A percentile compares a stretch with the other conserved stretches of the same genome.
phyloP scores from a whole-genome alignment of 2,329 filamentous ascomycete genomes.

The Teratosphaeria viscida region DNA sequence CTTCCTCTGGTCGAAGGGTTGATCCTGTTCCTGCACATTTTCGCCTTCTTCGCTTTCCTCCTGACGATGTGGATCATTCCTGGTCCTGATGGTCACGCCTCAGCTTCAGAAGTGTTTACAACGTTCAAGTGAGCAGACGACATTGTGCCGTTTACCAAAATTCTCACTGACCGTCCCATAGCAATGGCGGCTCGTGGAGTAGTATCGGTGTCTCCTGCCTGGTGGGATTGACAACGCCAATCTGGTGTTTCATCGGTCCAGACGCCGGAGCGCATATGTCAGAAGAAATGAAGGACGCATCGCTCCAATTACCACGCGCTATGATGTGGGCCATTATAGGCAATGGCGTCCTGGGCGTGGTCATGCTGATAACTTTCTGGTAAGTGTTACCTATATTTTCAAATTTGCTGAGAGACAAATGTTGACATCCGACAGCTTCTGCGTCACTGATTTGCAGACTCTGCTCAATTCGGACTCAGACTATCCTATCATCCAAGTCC shows the following conservation, averaged over 20 bases:
- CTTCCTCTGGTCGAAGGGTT: slow-evolving; percentile 26
- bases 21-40: slow-evolving; percentile 31
- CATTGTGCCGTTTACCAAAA: not conserved
- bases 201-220: slow-evolving; percentile 31
- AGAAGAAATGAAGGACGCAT: slow-evolving; percentile 29
- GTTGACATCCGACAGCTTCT: slow-evolving; percentile 17
- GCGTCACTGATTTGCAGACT: slow-evolving; percentile 16
- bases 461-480: slow-evolving; percentile 16
- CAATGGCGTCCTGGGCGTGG: slow-evolving; percentile 25
- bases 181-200: slow-evolving; percentile 32
- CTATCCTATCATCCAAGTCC: slow-evolving; percentile 23
- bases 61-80: slow-evolving; percentile 28
- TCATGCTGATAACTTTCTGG: slow-evolving; percentile 30
- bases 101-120: slow-evolving; percentile 22
- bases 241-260: slow-evolving; percentile 26
- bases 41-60: slow-evolving; percentile 36
- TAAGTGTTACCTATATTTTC: slow-evolving; percentile 7
- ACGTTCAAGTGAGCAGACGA: slow-evolving; percentile 22
- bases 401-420: not conserved
- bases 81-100: slow-evolving; percentile 11
- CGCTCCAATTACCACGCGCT: slow-evolving; percentile 32
- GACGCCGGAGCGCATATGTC: slow-evolving; percentile 30
- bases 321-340: slow-evolving; percentile 34
- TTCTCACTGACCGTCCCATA: slow-evolving; percentile 3
- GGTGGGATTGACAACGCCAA: slow-evolving; percentile 32